These are phyloP conservation scores for Kandelia obovata DNA, from an alignment of 345 rosid species.

Conservation along the genomic window DNA sequence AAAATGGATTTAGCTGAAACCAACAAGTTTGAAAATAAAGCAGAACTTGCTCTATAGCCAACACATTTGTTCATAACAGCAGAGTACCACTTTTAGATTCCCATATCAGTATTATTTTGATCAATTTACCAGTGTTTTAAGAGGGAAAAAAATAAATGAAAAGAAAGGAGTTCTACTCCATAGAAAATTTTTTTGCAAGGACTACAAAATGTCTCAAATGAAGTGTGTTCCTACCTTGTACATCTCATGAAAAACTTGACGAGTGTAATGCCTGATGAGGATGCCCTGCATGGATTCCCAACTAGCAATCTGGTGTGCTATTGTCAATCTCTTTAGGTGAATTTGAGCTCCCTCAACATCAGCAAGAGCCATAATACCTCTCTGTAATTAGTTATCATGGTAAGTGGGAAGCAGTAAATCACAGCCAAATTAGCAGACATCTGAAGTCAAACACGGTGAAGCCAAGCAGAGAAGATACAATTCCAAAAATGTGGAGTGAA, in stretches of 20 bases:
- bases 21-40: too few relatives aligned
- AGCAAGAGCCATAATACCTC: slow-evolving; percentile 93
- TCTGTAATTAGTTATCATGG: slow-evolving; percentile 39
- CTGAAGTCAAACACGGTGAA: neutral
- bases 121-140: too few relatives aligned
- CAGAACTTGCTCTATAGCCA: too few relatives aligned
- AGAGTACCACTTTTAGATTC: too few relatives aligned
- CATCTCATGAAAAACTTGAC: slow-evolving; percentile 90
- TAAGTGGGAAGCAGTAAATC: neutral
- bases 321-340: slow-evolving; percentile 70
- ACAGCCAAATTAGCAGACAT: slow-evolving; percentile 7
- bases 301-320: slow-evolving; percentile 85
- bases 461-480: too few relatives aligned
- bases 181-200: neutral
- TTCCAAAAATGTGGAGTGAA: too few relatives aligned
- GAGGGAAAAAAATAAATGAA: too few relatives aligned
- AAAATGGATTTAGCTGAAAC: too few relatives aligned
- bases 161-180: neutral
- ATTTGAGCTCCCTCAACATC: slow-evolving; percentile 94
- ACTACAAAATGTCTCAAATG: neutral
- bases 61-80: too few relatives aligned
- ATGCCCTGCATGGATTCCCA: slow-evolving; percentile 92
- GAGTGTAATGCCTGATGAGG: slow-evolving; percentile 72
- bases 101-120: too few relatives aligned
- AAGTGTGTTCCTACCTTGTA: slow-evolving; percentile 65